Percentiles rank a stretch among this genome's conserved stretches.
Conservation (phyloP, 148 eudicot genomes). For the Pouteria glomerata region DNA sequence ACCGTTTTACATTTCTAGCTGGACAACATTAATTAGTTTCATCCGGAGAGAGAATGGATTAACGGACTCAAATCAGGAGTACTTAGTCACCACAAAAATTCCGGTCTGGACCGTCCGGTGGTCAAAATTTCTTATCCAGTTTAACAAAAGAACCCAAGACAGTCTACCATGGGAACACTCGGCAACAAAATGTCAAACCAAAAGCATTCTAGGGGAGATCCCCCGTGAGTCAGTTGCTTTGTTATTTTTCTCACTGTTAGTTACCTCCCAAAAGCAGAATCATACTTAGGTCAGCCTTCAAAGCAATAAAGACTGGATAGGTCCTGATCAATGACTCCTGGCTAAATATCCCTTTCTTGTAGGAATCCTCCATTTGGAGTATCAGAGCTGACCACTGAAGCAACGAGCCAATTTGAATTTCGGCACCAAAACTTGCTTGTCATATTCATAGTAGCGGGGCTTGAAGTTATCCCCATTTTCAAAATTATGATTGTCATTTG, state of each 20-base stretch:
- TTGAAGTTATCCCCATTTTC: not conserved
- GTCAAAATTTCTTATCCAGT: not conserved
- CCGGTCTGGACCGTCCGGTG: no score
- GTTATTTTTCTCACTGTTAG: not conserved
- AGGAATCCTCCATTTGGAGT: conserved; percentile 7
- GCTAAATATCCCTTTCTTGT: not conserved
- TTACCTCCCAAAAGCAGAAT: not conserved
- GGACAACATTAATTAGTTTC: no score
- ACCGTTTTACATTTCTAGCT: not conserved
- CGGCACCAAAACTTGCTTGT: not conserved
- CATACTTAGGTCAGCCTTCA: not conserved
- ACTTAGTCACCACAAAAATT: not conserved
- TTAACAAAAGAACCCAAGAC: no score
- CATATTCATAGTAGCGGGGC: not conserved
- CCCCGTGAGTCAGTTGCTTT: no score
- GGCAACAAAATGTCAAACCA: no score
- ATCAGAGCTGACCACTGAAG: not conserved
- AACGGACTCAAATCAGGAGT: not conserved
- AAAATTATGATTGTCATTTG: not conserved
- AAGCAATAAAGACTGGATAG: not conserved
- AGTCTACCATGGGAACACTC: no score
- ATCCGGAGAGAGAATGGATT: not conserved
- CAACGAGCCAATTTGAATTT: conserved; percentile 11
- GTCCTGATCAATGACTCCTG: not conserved
- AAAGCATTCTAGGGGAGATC: no score